phyloP scores from a whole-genome alignment of 2,329 filamentous ascomycete genomes.

The Mycosphaerella arachidis region DNA sequence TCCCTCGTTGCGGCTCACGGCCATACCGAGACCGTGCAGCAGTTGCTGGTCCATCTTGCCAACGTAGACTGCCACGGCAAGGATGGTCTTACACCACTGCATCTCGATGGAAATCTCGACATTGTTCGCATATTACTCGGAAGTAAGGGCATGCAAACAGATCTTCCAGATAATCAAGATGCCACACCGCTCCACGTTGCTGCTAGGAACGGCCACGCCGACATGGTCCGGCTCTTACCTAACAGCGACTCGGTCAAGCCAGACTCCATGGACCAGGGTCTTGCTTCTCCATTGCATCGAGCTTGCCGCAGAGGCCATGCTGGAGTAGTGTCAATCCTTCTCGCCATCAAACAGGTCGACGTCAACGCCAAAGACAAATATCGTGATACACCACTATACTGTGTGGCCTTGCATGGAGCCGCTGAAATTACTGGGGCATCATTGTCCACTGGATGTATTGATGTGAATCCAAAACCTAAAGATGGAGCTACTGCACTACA shows the following conservation, averaged over 20 bases:
- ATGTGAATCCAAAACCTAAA: neutral
- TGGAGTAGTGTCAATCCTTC: neutral
- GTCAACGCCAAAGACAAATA: slow-evolving; percentile 12
- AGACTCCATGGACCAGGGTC: neutral
- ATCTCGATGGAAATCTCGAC: neutral
- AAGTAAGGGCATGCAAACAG: neutral
- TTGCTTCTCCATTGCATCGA: neutral
- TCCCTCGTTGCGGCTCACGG: neutral
- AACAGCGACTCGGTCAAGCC: neutral
- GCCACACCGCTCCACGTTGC: neutral
- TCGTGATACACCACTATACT: slow-evolving; percentile 11
- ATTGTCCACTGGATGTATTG: neutral
- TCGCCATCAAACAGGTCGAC: slow-evolving; percentile 2
- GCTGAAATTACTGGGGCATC: neutral
- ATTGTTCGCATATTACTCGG: neutral
- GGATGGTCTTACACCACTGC: neutral
- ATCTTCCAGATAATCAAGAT: neutral
- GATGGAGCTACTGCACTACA: neutral
- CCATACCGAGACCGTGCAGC: neutral
- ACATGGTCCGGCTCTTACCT: neutral
- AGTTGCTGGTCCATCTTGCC: neutral
- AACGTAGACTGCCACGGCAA: neutral
- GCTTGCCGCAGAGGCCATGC: neutral
- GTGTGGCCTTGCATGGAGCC: slow-evolving; percentile 5
- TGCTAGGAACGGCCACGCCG: neutral